Conservation (phyloP, 305 asterid species). For the Petunia hybrid region DNA sequence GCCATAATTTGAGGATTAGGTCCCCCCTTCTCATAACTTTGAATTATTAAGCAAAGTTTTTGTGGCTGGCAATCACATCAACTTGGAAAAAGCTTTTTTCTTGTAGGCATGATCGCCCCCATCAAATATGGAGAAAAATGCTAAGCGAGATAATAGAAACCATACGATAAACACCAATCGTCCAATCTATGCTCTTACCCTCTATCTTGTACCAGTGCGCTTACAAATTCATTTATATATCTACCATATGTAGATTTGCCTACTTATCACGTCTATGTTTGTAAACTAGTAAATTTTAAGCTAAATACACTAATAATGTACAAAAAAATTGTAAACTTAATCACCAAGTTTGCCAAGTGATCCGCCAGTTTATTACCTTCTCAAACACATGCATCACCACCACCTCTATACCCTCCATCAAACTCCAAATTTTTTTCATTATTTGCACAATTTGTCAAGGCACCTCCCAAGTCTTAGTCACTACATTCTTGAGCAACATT, state of each 20-base stretch:
- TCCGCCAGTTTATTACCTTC: no score
- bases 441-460: no score
- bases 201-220: background rate
- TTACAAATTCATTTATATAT: background rate
- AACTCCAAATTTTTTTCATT: no score
- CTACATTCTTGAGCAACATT: no score
- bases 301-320: no score
- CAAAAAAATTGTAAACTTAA: no score
- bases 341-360: no score
- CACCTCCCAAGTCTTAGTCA: no score
- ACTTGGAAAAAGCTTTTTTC: conserved; percentile 1
- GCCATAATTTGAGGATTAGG: background rate
- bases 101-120: background rate
- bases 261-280: background rate
- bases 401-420: no score
- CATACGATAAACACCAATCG: background rate
- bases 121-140: background rate
- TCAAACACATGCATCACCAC: no score
- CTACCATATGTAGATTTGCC: background rate
- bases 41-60: conserved; percentile 33
- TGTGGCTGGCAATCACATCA: conserved; percentile 44
- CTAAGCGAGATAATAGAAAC: background rate
- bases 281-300: background rate
- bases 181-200: background rate
- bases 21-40: background rate